Evolutionary conservation across 495 filamentous ascomycete genomes (phyloP), one percentile per base, ranked within the genome.

Genomic region (Chaetomium cochliodes): DNA sequence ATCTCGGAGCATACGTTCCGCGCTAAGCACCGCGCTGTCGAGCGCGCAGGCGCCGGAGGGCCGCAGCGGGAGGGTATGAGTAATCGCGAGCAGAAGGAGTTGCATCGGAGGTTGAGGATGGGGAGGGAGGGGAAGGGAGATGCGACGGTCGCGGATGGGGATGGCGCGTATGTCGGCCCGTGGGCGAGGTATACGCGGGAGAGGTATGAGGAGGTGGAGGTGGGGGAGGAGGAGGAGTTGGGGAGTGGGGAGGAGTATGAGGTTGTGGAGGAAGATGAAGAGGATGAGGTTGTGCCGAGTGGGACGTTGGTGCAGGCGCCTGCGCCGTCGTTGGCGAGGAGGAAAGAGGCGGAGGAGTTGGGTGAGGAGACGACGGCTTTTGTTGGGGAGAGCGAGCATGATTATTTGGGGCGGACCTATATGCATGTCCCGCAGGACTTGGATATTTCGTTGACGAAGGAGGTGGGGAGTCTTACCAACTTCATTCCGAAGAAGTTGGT

Each of bases 401-500:
- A 98, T 75, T 98, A 98, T 76, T 86, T 91, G 70, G 94, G 94
- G 39, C 80, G 94, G 66, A 96, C 92, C 23, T 93, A 92, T 72
- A 92, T 94, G 90, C 96, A 98, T 77, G 85, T 98, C 5, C 94
- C 94, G n/a, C 92, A 92, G 74, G 94, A 97, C 77, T 79, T 98
- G 72, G 93, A 93, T 74, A 84, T 97, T 74, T 91, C 96, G 71
- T 80, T 98, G 67, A 82, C 80, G 64, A 96, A 94, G 72, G 93
- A 96, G 64, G 69, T 79, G 23, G 92, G 90, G 69, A 89, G 83
- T 63, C 70, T 84, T 72, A 93, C 91, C 71, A 97, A 96, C 77
- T 99, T 86, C 71, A 87, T 93, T 42, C 96, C 94, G 50, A 97
- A 96, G 83, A 97, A 96, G 76, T 81, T 90, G 62, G 80, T 97